phyloP scores from a whole-genome alignment of 192 early-diverging fungal species.

The Coemansia reversa region DNA sequence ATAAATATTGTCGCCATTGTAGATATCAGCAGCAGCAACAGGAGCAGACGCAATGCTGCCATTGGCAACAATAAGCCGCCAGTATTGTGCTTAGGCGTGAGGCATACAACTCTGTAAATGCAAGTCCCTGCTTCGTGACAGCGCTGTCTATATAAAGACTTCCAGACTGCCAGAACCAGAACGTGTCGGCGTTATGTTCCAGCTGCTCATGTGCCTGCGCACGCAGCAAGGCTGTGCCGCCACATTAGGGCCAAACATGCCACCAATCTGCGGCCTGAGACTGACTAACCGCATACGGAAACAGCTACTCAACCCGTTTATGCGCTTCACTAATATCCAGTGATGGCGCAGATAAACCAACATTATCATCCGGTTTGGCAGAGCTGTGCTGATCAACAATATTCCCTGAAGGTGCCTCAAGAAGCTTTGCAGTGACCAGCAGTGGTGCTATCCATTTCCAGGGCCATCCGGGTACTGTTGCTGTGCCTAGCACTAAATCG shows the following conservation, averaged over 20 bases:
- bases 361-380: not conserved
- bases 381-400: conserved; percentile 5
- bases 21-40: not conserved
- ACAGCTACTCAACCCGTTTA: not conserved
- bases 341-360: not conserved
- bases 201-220: not conserved
- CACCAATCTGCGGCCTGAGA: too few species aligned
- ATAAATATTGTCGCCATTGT: conserved; percentile 7
- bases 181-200: not conserved
- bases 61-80: conserved; percentile 1
- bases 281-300: not conserved
- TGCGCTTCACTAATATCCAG: not conserved
- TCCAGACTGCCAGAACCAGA: conserved; percentile 20
- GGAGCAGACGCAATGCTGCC: not conserved
- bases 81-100: conserved; percentile 6
- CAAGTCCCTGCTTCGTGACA: not conserved
- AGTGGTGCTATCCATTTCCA: conserved; percentile 18
- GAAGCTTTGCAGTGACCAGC: conserved; percentile 13
- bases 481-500: too few species aligned
- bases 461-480: not conserved
- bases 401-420: conserved; percentile 8
- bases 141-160: conserved; percentile 3
- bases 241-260: too few species aligned
- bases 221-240: not conserved
- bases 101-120: conserved; percentile 3